Conservation (phyloP, 768 basidiomycete genomes). For the Panaeolus papilionaceus region DNA sequence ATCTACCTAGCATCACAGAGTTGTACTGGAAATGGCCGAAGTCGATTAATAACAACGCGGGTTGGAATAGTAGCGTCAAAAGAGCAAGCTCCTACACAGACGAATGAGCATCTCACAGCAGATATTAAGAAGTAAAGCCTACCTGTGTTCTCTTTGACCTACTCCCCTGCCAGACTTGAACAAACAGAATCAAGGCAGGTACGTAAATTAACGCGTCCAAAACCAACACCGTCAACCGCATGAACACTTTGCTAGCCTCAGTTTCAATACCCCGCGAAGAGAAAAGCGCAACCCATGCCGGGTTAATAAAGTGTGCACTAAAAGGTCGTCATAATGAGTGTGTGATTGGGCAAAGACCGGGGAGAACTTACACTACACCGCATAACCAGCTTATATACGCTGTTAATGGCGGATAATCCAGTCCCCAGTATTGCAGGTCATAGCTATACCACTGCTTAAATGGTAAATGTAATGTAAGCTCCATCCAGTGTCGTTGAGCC, state of each 20-base stretch:
- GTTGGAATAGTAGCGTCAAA: constrained; percentile 79
- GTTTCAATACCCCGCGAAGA: constrained; percentile 77
- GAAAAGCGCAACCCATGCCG: constrained; percentile 74
- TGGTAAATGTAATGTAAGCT: constrained; percentile 82
- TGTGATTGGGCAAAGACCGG: neutral
- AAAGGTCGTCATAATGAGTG: neutral
- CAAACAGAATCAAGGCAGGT: constrained; percentile 74
- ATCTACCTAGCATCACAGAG: constrained; percentile 86
- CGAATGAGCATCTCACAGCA: constrained; percentile 13
- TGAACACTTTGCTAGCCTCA: constrained; percentile 69
- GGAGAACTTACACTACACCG: constrained; percentile 66
- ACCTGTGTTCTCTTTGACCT: constrained; percentile 85
- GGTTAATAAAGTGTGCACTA: constrained; percentile 48
- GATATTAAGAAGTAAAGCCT: constrained; percentile 24
- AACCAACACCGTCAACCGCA: constrained; percentile 78
- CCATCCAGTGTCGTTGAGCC: constrained; percentile 97
- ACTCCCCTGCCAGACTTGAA: constrained; percentile 65
- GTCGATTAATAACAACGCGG: constrained; percentile 84
- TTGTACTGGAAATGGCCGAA: constrained; percentile 98
- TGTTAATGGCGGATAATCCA: constrained; percentile 95
- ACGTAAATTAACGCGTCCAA: constrained; percentile 78
- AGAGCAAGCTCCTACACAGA: constrained; percentile 65
- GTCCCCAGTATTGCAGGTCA: constrained; percentile 90
- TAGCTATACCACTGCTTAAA: constrained; percentile 84
- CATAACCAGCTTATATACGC: constrained; percentile 90